Conservation (phyloP, 1,284 basidiomycete genomes). For the Trichosporon asahii region DNA sequence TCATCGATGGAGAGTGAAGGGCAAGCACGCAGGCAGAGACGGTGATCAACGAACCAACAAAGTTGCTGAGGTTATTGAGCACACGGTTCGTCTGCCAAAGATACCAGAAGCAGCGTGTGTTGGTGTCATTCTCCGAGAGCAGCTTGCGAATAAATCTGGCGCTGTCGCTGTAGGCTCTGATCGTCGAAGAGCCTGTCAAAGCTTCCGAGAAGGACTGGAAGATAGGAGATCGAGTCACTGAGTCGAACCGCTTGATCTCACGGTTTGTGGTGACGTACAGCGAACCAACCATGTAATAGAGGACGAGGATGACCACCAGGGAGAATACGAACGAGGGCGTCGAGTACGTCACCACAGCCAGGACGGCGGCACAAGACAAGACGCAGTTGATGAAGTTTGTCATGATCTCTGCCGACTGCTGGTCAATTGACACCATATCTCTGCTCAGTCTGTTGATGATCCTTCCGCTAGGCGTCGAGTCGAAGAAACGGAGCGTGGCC, state of each 20-base stretch:
- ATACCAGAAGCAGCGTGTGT: conserved; percentile 51
- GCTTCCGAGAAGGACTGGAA: conserved; percentile 57
- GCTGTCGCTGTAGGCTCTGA: conserved; percentile 56
- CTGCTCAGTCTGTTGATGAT: conserved; percentile 56
- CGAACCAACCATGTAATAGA: conserved; percentile 52
- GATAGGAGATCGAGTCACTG: conserved; percentile 57
- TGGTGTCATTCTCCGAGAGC: conserved; percentile 53
- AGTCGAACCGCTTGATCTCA: conserved; percentile 58
- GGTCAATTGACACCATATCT: conserved; percentile 56
- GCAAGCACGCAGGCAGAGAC: conserved; percentile 53
- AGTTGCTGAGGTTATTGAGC: conserved; percentile 53
- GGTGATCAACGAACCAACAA: conserved; percentile 53
- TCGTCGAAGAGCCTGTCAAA: conserved; percentile 54
- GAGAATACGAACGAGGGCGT: conserved; percentile 51
- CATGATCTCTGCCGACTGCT: conserved; percentile 49
- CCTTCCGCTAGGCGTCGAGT: conserved; percentile 53
- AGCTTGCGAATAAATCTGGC: conserved; percentile 53
- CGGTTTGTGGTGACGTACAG: conserved; percentile 55
- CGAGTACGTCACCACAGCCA: conserved; percentile 46
- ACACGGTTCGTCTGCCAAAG: conserved; percentile 54
- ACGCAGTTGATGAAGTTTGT: conserved; percentile 48
- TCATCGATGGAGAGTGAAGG: conserved; percentile 44
- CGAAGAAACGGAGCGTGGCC: conserved; percentile 52
- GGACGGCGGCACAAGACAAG: conserved; percentile 39
- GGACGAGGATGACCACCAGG: conserved; percentile 48